Percentiles rank a stretch among this genome's conserved stretches.
Evolutionary conservation across 2,329 filamentous ascomycete species (phyloP).

Genomic region (Neopestalotiopsis sp.): DNA sequence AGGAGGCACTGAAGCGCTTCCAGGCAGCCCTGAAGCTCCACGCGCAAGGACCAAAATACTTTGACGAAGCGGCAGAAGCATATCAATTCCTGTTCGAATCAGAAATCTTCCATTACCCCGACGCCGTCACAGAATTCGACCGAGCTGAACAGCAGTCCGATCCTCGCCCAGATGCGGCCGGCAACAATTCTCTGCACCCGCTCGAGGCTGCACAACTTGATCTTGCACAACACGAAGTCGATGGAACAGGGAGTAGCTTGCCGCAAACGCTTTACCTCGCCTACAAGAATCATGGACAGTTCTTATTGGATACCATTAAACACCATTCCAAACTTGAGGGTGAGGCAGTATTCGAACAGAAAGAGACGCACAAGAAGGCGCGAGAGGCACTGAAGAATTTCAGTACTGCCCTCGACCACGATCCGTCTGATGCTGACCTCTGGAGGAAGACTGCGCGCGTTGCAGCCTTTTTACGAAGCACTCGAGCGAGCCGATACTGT

Average conservation of each 20-base stretch:
- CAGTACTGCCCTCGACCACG: constrained; percentile 64
- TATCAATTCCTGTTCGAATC: constrained; percentile 87
- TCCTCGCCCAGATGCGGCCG: constrained; percentile 49
- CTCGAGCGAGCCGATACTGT: constrained; percentile 64
- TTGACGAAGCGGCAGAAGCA: constrained; percentile 77
- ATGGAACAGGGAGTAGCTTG: constrained; percentile 79
- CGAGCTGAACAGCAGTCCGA: constrained; percentile 66
- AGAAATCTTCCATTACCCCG: constrained; percentile 92
- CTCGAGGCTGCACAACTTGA: constrained; percentile 51
- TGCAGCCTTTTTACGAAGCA: constrained; percentile 62
- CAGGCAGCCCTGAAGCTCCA: constrained; percentile 91
- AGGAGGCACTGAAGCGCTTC: constrained; percentile 94
- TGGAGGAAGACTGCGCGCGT: constrained; percentile 67
- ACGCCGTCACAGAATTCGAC: constrained; percentile 84
- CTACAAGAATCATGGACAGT: constrained; percentile 95
- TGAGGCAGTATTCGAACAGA: constrained; percentile 41
- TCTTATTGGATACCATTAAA: constrained; percentile 77
- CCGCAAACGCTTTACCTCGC: constrained; percentile 91
- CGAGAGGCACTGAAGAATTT: constrained; percentile 61
- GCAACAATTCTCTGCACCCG: constrained; percentile 53
- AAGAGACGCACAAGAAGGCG: constrained; percentile 43
- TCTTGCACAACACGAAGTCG: constrained; percentile 61
- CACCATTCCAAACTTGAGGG: constrained; percentile 47
- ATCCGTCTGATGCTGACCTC: constrained; percentile 71
- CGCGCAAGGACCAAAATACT: constrained; percentile 80